Evolutionary conservation across 768 basidiomycete genomes (phyloP).

Genomic region (Pholiota molesta): DNA sequence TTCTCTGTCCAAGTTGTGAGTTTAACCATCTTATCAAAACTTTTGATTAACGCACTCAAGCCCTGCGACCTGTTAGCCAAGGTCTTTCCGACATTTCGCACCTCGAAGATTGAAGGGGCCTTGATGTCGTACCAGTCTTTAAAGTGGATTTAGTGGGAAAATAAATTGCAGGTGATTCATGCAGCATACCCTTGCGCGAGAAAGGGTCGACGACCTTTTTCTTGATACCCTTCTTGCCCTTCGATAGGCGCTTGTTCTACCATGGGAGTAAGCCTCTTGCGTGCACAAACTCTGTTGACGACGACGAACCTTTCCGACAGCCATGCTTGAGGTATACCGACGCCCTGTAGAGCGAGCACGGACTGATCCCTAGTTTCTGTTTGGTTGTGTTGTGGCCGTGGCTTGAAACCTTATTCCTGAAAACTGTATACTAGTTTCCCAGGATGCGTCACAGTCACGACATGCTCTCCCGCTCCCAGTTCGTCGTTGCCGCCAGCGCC

Average conservation of each 20-base stretch:
- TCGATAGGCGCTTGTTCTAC: constrained; percentile 97
- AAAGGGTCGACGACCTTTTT: constrained; percentile 99
- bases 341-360: constrained; percentile 43
- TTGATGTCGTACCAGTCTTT: constrained; percentile 99
- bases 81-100: constrained; percentile 96
- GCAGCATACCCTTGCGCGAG: constrained; percentile 88
- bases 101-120: constrained; percentile 97
- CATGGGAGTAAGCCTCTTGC: not conserved
- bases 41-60: constrained; percentile 71
- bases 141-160: constrained; percentile 3
- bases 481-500: constrained; percentile 60
- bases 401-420: constrained; percentile 64
- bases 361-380: constrained; percentile 47
- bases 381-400: constrained; percentile 43
- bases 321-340: constrained; percentile 61
- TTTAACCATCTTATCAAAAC: not conserved
- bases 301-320: constrained; percentile 80
- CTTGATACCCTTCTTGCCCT: constrained; percentile 99
- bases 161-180: constrained; percentile 3
- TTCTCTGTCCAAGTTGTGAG: constrained; percentile 65
- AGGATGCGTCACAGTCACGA: constrained; percentile 36
- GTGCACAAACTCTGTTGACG: not conserved
- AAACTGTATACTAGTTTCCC: constrained; percentile 54
- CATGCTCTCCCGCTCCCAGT: constrained; percentile 60
- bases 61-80: constrained; percentile 98